A percentile compares a stretch with the other conserved stretches of the same genome.
phyloP scores from a whole-genome alignment of 2,329 filamentous ascomycete genomes.

The Aspergillus jensenii region DNA sequence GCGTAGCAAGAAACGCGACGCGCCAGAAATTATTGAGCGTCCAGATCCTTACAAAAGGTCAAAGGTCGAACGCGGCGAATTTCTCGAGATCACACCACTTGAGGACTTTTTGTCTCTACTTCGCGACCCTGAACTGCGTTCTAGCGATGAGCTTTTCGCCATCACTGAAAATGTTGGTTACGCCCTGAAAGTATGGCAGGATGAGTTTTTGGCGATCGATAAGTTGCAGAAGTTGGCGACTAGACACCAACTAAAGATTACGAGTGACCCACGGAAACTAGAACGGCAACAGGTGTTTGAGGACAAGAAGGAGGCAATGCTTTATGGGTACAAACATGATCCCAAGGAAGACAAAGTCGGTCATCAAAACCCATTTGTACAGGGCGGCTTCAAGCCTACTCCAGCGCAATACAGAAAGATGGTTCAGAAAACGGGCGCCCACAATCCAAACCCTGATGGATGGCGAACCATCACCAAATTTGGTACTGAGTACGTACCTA shows the following conservation, averaged over 20 bases:
- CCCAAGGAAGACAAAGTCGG: constrained; percentile 46
- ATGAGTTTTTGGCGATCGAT: constrained; percentile 56
- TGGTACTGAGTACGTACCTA: constrained; percentile 38
- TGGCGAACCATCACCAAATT: constrained; percentile 39
- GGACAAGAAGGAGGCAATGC: constrained; percentile 60
- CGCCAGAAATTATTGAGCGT: constrained; percentile 22
- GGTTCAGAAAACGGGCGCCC: constrained; percentile 33
- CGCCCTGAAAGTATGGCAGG: constrained; percentile 57
- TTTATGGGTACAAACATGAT: constrained; percentile 62
- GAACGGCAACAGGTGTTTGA: constrained; percentile 53
- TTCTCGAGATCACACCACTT: constrained; percentile 36
- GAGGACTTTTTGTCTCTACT: constrained; percentile 39
- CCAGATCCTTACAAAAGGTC: constrained; percentile 37
- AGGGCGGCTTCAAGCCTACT: constrained; percentile 50
- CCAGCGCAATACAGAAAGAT: constrained; percentile 43
- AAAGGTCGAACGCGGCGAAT: constrained; percentile 32
- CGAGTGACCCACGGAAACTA: constrained; percentile 52
- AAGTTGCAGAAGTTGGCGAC: constrained; percentile 49
- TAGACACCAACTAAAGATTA: constrained; percentile 52
- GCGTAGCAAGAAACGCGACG: constrained; percentile 29
- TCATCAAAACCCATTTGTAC: constrained; percentile 58
- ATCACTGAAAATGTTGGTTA: constrained; percentile 55
- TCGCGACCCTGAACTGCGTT: constrained; percentile 40
- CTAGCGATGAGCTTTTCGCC: constrained; percentile 54
- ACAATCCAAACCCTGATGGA: constrained; percentile 43